Percentiles rank a stretch among this genome's conserved stretches.
Conservation (phyloP, 2,329 filamentous ascomycete species). For the Anthostomella pinea region DNA sequence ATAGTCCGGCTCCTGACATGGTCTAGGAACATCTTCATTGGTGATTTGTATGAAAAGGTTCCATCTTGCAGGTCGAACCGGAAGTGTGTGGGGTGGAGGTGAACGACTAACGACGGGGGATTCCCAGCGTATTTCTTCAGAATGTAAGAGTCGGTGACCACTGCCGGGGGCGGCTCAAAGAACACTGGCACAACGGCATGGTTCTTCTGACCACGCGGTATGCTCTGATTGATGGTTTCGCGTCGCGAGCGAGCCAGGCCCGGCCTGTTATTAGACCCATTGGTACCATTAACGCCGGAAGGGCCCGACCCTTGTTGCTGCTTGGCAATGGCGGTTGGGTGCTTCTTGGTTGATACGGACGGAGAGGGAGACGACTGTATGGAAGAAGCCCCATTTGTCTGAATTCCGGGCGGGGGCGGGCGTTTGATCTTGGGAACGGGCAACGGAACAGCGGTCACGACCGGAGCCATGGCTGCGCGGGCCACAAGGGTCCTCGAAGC, state of each 20-base stretch:
- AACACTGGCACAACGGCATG: conserved; percentile 38
- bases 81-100: conserved; percentile 82
- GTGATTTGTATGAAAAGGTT: conserved; percentile 87
- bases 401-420: conserved; percentile 61
- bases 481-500: too few relatives aligned
- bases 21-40: conserved; percentile 79
- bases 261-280: conserved; percentile 45
- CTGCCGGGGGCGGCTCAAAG: conserved; percentile 56
- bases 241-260: conserved; percentile 55
- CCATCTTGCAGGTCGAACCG: conserved; percentile 92
- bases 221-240: conserved; percentile 47
- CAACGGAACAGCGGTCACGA: conserved; percentile 42
- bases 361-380: conserved; percentile 60
- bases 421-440: conserved; percentile 63
- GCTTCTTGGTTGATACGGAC: conserved; percentile 53
- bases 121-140: conserved; percentile 75
- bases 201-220: conserved; percentile 48
- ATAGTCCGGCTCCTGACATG: conserved; percentile 75
- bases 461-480: conserved; percentile 49
- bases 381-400: conserved; percentile 59
- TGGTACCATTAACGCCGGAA: conserved; percentile 41
- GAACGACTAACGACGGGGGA: conserved; percentile 80
- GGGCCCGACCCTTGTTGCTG: conserved; percentile 42
- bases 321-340: conserved; percentile 47
- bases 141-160: conserved; percentile 73